Evolutionary conservation across 1,284 basidiomycete species (phyloP), one percentile per base, ranked within the genome.

Genomic region (Vanrija sp.): DNA sequence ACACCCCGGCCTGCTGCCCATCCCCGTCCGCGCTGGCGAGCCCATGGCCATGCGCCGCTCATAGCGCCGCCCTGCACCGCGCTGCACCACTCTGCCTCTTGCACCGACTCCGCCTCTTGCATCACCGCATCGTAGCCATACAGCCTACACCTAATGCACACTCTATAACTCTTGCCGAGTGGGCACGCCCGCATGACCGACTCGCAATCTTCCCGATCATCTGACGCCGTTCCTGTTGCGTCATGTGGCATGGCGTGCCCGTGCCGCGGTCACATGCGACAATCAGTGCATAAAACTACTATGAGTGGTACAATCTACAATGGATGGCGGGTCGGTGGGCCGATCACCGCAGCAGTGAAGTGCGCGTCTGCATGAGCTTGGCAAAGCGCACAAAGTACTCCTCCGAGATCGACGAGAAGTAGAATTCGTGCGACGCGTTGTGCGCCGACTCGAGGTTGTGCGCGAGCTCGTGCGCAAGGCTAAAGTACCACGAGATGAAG

Each of bases 351-450:
- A 51, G 42, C 22, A 51, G 36, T 7, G 14, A 2, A 3, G 35
- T 19, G 7, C 31, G 9, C 7, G n/a, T 7, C n/a, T 39, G 38
- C 38, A 52, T n/a, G 6, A 47, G 27, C 45, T 52, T 36, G 20
- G 27, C 51, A 37, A 52, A 47, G 4, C 39, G 24, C 16, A 47
- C 15, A 10, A 51, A 38, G 59, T 79, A 79, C 60, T 79, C 82
- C 73, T 96, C 90, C 57, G 88, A 88, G 19, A 97, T 88, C 6
- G 87, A 85, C 27, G 89, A 90, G 67, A 96, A 94, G 73, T 92
- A 96, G 73, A 95, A 97, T 64, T 93, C 89, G 67, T 95, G 91
- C 68, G 78, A 66, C 1, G 76, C 64, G 58, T 80, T 79, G 59
- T 81, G 79, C 9, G 65, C 67, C 7, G 63, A 62, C 54, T 74